Conservation (phyloP, 495 filamentous ascomycete species). For the Niebla homalea region DNA sequence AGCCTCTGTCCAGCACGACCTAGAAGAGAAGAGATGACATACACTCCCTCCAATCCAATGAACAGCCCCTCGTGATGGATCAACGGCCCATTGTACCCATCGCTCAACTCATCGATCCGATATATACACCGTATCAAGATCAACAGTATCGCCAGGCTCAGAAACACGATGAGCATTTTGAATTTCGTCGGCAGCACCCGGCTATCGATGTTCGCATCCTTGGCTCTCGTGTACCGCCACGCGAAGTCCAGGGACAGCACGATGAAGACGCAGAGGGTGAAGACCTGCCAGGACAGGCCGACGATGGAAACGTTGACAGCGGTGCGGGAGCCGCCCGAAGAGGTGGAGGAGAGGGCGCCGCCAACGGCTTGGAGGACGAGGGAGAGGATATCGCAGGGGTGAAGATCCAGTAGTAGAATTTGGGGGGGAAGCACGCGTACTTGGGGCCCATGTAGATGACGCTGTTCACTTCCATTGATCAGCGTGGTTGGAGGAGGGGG, state of each 20-base stretch:
- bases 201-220: conserved; percentile 5
- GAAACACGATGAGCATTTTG: conserved; percentile 30
- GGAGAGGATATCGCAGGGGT: conserved; percentile 35
- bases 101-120: conserved; percentile 35
- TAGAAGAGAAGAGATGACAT: conserved; percentile 7
- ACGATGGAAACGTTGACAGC: conserved; percentile 28
- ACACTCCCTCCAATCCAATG: conserved; percentile 37
- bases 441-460: conserved; percentile 32
- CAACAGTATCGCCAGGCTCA: conserved; percentile 29
- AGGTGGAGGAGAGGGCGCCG: conserved; percentile 29
- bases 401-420: conserved; percentile 40
- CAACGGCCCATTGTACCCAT: conserved; percentile 30
- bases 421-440: conserved; percentile 37
- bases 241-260: conserved; percentile 29
- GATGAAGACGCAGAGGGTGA: conserved; percentile 36
- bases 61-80: conserved; percentile 33
- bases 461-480: conserved; percentile 11
- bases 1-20: background rate
- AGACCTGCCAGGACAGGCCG: conserved; percentile 33
- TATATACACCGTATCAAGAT: conserved; percentile 37
- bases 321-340: conserved; percentile 11
- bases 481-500: background rate
- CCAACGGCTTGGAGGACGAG: conserved; percentile 40
- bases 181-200: conserved; percentile 14
- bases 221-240: conserved; percentile 19